Evolutionary conservation across 768 basidiomycete species (phyloP).

Genomic region (Leucogyrophana mollusca): DNA sequence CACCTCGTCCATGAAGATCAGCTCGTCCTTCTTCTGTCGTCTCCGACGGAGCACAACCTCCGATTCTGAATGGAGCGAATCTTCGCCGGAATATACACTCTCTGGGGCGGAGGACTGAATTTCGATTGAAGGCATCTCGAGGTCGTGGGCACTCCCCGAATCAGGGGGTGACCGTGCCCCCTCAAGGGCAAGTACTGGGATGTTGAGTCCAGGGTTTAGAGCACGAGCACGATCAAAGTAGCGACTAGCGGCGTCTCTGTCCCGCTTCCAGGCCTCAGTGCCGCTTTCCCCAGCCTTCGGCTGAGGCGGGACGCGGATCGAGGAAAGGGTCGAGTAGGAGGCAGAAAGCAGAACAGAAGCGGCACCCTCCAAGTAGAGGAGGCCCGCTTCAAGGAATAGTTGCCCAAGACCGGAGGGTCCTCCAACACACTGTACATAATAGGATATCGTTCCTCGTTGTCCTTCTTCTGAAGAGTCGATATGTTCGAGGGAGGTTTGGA

Average conservation of each 20-base stretch:
- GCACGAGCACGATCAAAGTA: slow-evolving; percentile 71
- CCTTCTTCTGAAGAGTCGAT: slow-evolving; percentile 35
- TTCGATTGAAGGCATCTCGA: slow-evolving; percentile 73
- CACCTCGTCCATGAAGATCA: slow-evolving; percentile 42
- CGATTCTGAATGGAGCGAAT: slow-evolving; percentile 27
- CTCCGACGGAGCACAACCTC: slow-evolving; percentile 39
- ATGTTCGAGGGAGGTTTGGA: slow-evolving; percentile 42
- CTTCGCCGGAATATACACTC: slow-evolving; percentile 26
- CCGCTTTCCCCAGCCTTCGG: slow-evolving; percentile 54
- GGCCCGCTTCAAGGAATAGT: slow-evolving; percentile 75
- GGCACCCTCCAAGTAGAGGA: slow-evolving; percentile 79
- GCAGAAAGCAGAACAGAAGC: slow-evolving; percentile 69
- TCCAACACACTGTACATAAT: slow-evolving; percentile 67
- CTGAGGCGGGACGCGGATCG: slow-evolving; percentile 63
- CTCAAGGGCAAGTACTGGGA: slow-evolving; percentile 62
- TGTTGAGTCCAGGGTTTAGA: slow-evolving; percentile 63
- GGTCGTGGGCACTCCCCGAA: slow-evolving; percentile 33
- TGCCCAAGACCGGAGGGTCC: slow-evolving; percentile 66
- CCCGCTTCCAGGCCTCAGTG: slow-evolving; percentile 71
- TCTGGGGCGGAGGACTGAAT: slow-evolving; percentile 29
- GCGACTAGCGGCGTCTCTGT: slow-evolving; percentile 65
- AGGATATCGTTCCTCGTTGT: slow-evolving; percentile 51
- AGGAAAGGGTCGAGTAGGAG: slow-evolving; percentile 75
- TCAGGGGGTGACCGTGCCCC: slow-evolving; percentile 25
- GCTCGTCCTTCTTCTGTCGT: slow-evolving; percentile 58